Percentiles rank a stretch among this genome's conserved stretches.
phyloP scores from a whole-genome alignment of 305 asterid genomes.

The Rubia peregrina region DNA sequence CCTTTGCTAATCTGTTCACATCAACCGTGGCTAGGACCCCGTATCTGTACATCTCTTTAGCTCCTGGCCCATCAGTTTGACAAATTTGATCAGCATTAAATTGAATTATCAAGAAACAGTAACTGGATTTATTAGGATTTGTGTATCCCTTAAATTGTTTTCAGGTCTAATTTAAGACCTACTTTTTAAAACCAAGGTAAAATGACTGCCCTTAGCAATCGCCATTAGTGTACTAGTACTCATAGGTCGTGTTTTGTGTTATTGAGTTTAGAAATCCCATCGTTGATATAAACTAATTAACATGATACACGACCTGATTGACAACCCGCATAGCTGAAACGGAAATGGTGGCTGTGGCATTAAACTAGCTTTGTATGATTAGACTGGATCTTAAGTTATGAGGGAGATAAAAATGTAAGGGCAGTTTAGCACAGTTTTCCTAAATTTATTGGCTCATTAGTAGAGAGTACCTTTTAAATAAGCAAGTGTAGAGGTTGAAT shows the following conservation, averaged over 20 bases:
- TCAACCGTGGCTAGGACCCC: constrained; percentile 62
- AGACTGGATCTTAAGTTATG: too few species aligned
- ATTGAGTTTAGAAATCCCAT: neutral
- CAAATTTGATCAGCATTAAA: neutral
- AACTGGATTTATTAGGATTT: neutral
- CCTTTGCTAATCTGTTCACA: constrained; percentile 54
- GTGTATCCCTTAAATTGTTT: neutral
- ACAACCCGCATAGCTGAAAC: neutral
- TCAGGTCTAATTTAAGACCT: too few species aligned
- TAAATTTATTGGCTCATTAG: neutral
- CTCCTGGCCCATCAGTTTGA: constrained; percentile 25
- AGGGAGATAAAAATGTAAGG: too few species aligned
- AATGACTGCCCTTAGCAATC: too few species aligned
- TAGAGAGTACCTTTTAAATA: constrained; percentile 47
- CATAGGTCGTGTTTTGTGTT: neutral
- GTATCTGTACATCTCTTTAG: constrained; percentile 50
- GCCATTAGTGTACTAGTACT: neutral
- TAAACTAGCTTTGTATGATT: too few species aligned
- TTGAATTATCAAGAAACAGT: neutral
- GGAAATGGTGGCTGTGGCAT: neutral
- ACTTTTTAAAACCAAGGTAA: too few species aligned
- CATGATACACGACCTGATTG: neutral
- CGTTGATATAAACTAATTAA: neutral
- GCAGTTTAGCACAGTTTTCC: too few species aligned
- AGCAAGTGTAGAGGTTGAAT: constrained; percentile 65